phyloP scores from a whole-genome alignment of 2,329 filamentous ascomycete species.

The Epichloe hybrida region DNA sequence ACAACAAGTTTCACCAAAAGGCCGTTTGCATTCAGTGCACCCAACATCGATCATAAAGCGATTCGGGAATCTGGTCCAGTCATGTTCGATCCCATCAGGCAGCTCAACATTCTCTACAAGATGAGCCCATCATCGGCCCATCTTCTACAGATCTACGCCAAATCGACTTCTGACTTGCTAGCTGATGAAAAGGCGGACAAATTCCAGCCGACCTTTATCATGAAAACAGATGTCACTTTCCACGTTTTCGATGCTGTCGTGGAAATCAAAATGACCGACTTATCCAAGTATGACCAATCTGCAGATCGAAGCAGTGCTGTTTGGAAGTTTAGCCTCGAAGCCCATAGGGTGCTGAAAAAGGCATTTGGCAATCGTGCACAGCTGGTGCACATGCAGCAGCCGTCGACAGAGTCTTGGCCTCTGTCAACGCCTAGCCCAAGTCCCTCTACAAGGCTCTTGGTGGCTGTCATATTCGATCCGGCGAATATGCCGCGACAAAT shows the following conservation, averaged over 20 bases:
- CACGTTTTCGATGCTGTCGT: slow-evolving; percentile 40
- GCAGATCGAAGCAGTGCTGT: slow-evolving; percentile 29
- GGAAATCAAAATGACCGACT: slow-evolving; percentile 20
- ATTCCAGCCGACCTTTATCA: slow-evolving; percentile 75
- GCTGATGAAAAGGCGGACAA: slow-evolving; percentile 62
- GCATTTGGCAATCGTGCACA: slow-evolving; percentile 65
- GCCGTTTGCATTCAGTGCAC: slow-evolving; percentile 39
- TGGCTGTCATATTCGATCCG: slow-evolving; percentile 62
- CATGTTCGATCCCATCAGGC: slow-evolving; percentile 61
- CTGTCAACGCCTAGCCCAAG: slow-evolving; percentile 11
- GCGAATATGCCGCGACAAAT: slow-evolving; percentile 61
- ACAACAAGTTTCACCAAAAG: slow-evolving; percentile 57
- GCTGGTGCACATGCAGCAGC: slow-evolving; percentile 46
- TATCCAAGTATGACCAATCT: slow-evolving; percentile 15
- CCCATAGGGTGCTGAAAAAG: slow-evolving; percentile 52
- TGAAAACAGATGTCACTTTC: slow-evolving; percentile 38
- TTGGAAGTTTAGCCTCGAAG: slow-evolving; percentile 36
- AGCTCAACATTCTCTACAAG: slow-evolving; percentile 77
- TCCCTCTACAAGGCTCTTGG: slow-evolving; percentile 29
- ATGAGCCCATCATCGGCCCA: slow-evolving; percentile 78
- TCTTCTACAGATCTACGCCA: slow-evolving; percentile 60
- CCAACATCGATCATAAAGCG: slow-evolving; percentile 18
- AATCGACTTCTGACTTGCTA: slow-evolving; percentile 58
- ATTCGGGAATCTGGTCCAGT: slow-evolving; percentile 44
- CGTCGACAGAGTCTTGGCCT: slow-evolving; percentile 19